Percentiles rank a stretch among this genome's conserved stretches.
phyloP scores from a whole-genome alignment of 2,329 filamentous ascomycete genomes.

The Phoma sp. region DNA sequence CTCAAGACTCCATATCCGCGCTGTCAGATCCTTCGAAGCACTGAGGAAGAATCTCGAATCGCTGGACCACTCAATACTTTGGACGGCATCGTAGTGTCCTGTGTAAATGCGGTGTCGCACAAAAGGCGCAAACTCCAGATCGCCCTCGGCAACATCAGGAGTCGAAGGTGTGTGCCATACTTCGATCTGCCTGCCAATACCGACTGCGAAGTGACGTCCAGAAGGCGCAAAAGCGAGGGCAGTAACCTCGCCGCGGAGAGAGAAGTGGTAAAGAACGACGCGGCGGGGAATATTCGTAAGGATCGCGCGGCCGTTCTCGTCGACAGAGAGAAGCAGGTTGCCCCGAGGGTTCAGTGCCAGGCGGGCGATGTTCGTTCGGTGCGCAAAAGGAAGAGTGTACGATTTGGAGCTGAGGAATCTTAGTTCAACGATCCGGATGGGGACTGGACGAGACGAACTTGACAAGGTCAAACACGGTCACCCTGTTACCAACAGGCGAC shows the following conservation, averaged over 20 bases:
- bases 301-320: conserved; percentile 93
- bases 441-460: conserved; percentile 66
- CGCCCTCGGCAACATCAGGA: conserved; percentile 80
- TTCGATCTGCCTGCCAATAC: conserved; percentile 84
- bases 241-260: conserved; percentile 83
- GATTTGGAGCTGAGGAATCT: conserved; percentile 73
- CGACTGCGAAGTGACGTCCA: conserved; percentile 88
- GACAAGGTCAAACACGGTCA: conserved; percentile 94
- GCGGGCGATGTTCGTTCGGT: conserved; percentile 89
- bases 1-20: conserved; percentile 92
- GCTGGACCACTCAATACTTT: conserved; percentile 90
- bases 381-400: conserved; percentile 84
- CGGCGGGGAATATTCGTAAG: conserved; percentile 87
- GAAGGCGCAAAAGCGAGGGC: conserved; percentile 90
- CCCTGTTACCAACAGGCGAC: conserved; percentile 94
- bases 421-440: neutral
- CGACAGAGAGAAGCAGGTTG: conserved; percentile 89
- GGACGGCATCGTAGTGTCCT: conserved; percentile 86
- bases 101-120: conserved; percentile 84
- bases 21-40: conserved; percentile 88
- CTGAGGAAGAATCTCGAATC: conserved; percentile 96
- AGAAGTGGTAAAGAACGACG: conserved; percentile 90
- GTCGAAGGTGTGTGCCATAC: conserved; percentile 96
- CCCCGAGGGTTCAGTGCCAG: conserved; percentile 88
- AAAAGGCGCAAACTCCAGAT: conserved; percentile 94